Evolutionary conservation across 1,284 basidiomycete species (phyloP), one percentile per base, ranked within the genome.

Genomic region (Boletus sp.): DNA sequence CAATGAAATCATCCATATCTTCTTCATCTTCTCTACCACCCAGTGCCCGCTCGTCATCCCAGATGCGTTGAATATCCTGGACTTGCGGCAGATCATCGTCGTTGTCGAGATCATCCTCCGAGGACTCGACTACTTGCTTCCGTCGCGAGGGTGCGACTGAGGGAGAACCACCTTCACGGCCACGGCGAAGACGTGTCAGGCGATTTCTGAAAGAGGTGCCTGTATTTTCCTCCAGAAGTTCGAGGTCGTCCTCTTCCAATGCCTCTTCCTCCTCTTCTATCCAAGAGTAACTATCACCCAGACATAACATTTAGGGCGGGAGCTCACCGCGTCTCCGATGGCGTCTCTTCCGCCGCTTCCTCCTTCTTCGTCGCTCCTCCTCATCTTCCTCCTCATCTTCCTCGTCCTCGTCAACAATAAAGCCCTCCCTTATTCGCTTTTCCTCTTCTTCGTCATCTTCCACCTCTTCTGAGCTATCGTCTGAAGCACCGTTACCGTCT

Each of bases 161-260:
- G 30, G 82, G 81, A n/a, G 84, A 86, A 43, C 76, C 77, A 9
- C 82, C 81, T 56, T 81, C 80, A 53, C 82, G 78, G 32, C 81
- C 83, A 46, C 87, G 82, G 53, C 86, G 81, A 37, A 90, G 75
- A 54, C 88, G 81, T 55, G 83, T 87, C 36, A 91, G 73, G 59
- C 76, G 80, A 58, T 72, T 77, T 60, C 76, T 78, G 69, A 82
- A 83, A 3, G 79, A 75, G 17, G 80, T 78, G 8, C 95, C 94
- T 4, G 92, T 93, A 60, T 98, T 99, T 75, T 99, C 96, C 62
- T 91, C 91, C 19, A 99, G 68, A 8, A 99, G 77, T 45, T 95
- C 94, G 46, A 99, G 71, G 64, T 99, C 96, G 61, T 99, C 96
- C 46, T 98, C 95, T 57, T 96, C 94, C 37, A 97, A 72, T n/a